Evolutionary conservation across 805 yeast species (phyloP), one percentile per base, ranked within the genome.

Genomic region (Candida koratica): DNA sequence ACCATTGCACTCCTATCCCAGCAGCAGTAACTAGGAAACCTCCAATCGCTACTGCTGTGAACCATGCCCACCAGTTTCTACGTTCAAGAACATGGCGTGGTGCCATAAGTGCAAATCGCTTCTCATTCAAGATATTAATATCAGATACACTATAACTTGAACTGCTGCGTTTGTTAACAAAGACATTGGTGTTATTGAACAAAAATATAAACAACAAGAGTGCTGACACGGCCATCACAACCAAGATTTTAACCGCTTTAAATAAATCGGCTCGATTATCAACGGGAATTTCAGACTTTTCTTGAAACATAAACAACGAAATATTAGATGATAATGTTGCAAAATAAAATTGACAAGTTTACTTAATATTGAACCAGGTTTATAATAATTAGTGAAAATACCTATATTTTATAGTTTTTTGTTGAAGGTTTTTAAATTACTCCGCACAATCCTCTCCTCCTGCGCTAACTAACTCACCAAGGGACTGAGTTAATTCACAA

Each of bases 51-150:
- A 8, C 24, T 20, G 24, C 8, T 20, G 24, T 20, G 11, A 20
- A 20, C 24, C 24, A 20, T 20, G 24, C 24, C 24, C 24, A 20
- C 24, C 24, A 20, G 24, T 20, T 20, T 20, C 24, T 20, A 20
- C 24, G 24, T 11, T 20, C 24, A 20, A 20, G 24, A 20, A 20
- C 24, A 20, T 20, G 24, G 24, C 24, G 24, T 20, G 24, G 10
- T 20, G 24, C 24, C 24, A 20, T 20, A 20, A 20, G 10, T 8
- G 24, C 24, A 20, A 20, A 20, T 11, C 24, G 24, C 24, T 20
- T 20, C 10, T 20, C 11, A 20, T 8, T 20, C 8, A 8, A 20
- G 24, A 20, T 11, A 11, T 20, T 11, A 20, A 20, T 20, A 20
- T 20, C 24, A 20, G 24, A 20, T 20, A 11, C 11, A 20, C 11